A percentile compares a stretch with the other conserved stretches of the same genome.
These are phyloP conservation scores for Solanum medicagineum DNA, from an alignment of 257 asterid species.

Conservation along the genomic window DNA sequence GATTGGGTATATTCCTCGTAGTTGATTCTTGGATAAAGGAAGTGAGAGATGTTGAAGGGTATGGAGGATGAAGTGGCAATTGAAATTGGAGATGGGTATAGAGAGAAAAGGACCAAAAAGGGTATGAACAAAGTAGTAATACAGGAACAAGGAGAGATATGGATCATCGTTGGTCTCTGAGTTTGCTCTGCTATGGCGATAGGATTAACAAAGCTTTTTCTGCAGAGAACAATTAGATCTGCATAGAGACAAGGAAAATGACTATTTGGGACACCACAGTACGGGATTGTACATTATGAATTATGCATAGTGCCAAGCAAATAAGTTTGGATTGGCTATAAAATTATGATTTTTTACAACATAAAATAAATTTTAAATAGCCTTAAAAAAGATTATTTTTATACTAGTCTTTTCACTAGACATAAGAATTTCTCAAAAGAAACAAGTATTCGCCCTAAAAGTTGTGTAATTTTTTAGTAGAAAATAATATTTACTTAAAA, in stretches of 20 bases:
- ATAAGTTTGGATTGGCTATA: neutral
- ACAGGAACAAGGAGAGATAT: neutral
- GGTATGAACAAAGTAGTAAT: constrained; percentile 1
- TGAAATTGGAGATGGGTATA: constrained; percentile 15
- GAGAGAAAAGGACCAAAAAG: neutral
- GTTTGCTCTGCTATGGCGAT: neutral
- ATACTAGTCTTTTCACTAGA: no score
- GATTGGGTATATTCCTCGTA: constrained; percentile 15
- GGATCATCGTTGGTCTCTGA: constrained; percentile 9
- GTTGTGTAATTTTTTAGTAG: no score
- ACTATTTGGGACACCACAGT: neutral
- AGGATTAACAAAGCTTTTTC: neutral
- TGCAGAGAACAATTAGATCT: neutral
- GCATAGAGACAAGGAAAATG: neutral
- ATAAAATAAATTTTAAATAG: no score
- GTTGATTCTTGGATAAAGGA: constrained; percentile 32
- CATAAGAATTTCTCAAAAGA: no score
- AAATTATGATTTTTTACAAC: no score
- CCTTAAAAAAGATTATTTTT: no score
- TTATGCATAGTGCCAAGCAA: neutral
- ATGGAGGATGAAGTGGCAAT: constrained; percentile 23
- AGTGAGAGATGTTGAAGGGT: constrained; percentile 37
- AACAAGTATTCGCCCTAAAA: no score
- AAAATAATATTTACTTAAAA: no score
- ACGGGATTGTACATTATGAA: neutral